Evolutionary conservation across 2,329 filamentous ascomycete species (phyloP), one percentile per base, ranked within the genome.

Genomic region (Diaporthe citriasiana): DNA sequence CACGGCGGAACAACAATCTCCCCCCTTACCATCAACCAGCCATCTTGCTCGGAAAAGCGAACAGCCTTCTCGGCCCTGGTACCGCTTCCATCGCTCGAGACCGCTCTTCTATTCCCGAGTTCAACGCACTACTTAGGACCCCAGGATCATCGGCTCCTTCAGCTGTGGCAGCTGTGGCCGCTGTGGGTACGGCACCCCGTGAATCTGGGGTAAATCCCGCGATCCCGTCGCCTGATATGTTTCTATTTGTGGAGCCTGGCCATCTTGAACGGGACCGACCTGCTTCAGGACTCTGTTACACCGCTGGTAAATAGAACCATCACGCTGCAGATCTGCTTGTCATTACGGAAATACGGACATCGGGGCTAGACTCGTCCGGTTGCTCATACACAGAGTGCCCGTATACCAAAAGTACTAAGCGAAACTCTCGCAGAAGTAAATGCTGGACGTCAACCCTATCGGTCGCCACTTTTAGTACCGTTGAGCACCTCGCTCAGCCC

Each of bases 381-480:
- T 38, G 45, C 27, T 30, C 15, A 7, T 68, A 22, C n/a, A 40
- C 47, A 53, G 30, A 17, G 47, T 53, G 13, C 6, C 45, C 47
- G 63, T 68, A 68, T n/a, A 30, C 17, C 63, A 68, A 68, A 68
- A 68, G 63, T 68, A 33, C 63, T 50, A 35, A 13, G 63, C 63
- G 63, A 68, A 40, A 27, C n/a, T 51, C 45, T 53, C 63, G n/a
- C n/a, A n/a, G n/a, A n/a, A n/a, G n/a, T n/a, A n/a, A n/a, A 47
- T 27, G 35, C 38, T 69, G 51, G 65, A 45, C 59, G 27, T 72
- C 50, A 60, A 38, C 12, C 2, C 22, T 10, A 27, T 70, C 73
- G 73, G 71, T 9, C 17, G 40, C 33, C 33, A 75, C 27, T 75
- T 75, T 50, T 75, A 35, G 65, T 10, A 59, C 73, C 73, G 73